Evolutionary conservation across 257 asterid species (phyloP).

Genomic region (Striga asiatica): DNA sequence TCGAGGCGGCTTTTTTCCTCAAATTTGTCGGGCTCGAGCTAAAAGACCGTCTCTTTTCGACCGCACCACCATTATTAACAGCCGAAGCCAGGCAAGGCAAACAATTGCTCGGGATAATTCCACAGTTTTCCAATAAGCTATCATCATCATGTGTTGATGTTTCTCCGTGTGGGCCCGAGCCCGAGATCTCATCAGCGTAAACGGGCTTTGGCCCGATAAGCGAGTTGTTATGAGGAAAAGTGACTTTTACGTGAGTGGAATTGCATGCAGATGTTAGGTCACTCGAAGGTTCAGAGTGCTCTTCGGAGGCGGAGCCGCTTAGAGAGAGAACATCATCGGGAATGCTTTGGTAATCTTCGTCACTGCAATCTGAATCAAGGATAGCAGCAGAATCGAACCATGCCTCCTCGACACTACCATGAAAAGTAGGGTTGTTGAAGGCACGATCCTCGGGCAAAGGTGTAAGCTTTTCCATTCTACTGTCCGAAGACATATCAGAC

Average conservation of each 20-base stretch:
- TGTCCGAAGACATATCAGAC: no score
- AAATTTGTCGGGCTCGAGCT: constrained; percentile 58
- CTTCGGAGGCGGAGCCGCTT: no score
- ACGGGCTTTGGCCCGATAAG: constrained; percentile 33
- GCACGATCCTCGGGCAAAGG: no score
- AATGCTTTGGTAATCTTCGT: constrained; percentile 72
- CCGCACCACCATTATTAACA: constrained; percentile 26
- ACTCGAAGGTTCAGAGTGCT: no score
- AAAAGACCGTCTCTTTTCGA: constrained; percentile 58
- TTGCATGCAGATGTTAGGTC: no score
- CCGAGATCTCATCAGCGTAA: constrained; percentile 44
- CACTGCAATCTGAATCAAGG: constrained; percentile 73
- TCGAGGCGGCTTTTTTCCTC: constrained; percentile 62
- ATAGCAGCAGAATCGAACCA: constrained; percentile 70
- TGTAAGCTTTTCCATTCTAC: no score
- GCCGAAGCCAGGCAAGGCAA: constrained; percentile 87
- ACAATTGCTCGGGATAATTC: constrained; percentile 63
- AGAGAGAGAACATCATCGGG: constrained; percentile 88
- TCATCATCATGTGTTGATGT: constrained; percentile 35
- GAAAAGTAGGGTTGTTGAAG: no score
- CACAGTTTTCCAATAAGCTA: constrained; percentile 60
- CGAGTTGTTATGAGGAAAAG: no score
- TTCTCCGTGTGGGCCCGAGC: constrained; percentile 35
- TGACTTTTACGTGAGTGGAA: no score
- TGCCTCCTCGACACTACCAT: constrained; percentile 45